A percentile compares a stretch with the other conserved stretches of the same genome.
These are phyloP conservation scores for Plenodomus lindquistii DNA, from an alignment of 2,329 filamentous ascomycete species.

Conservation along the genomic window DNA sequence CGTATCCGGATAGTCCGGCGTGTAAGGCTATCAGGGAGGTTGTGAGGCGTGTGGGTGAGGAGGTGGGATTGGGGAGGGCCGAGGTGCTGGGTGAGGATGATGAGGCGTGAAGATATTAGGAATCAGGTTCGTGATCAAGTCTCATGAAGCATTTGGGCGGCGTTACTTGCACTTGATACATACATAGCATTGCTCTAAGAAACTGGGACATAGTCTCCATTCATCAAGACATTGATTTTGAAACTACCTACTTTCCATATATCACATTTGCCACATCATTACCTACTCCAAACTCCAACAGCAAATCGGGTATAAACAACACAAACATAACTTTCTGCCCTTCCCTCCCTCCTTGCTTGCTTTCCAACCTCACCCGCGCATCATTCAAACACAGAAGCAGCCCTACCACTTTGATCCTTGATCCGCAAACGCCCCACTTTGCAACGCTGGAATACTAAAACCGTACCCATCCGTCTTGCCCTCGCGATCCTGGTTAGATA, in stretches of 20 bases:
- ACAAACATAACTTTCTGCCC: too few relatives aligned
- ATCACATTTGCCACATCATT: too few relatives aligned
- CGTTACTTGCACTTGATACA: too few relatives aligned
- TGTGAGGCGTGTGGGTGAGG: conserved; percentile 69
- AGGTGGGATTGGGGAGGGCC: conserved; percentile 36
- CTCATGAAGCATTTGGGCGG: not conserved
- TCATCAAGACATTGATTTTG: too few relatives aligned
- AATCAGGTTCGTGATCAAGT: not conserved
- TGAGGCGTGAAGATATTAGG: not conserved
- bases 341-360: too few relatives aligned
- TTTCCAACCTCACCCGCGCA: too few relatives aligned
- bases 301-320: not conserved
- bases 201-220: too few relatives aligned
- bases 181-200: too few relatives aligned
- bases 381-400: not conserved
- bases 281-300: too few relatives aligned
- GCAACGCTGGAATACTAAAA: conserved; percentile 52
- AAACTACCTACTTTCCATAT: too few relatives aligned
- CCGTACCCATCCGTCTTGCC: conserved; percentile 56
- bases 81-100: conserved; percentile 31
- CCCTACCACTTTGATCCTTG: conserved; percentile 23
- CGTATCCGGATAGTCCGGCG: conserved; percentile 89
- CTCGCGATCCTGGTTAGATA: conserved; percentile 48
- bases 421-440: conserved; percentile 18
- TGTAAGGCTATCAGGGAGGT: conserved; percentile 80